These are phyloP conservation scores for Suhomyces chickasaworum DNA, from an alignment of 1,139 yeast species.

Conservation along the genomic window DNA sequence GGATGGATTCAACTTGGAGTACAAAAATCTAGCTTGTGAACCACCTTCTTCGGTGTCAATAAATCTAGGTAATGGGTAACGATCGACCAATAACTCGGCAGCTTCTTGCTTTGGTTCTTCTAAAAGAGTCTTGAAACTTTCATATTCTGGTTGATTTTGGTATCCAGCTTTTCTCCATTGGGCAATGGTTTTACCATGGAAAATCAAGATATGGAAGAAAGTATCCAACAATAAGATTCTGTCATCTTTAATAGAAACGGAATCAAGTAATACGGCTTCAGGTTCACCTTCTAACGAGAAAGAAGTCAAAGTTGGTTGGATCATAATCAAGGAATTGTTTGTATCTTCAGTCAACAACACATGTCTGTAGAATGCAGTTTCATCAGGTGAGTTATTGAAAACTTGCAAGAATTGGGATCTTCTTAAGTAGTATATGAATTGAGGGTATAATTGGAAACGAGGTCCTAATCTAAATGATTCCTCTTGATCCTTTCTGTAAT, in stretches of 20 bases:
- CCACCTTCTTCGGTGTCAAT: conserved; percentile 98
- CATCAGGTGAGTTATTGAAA: conserved; percentile 97
- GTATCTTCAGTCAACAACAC: conserved; percentile 89
- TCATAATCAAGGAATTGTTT: conserved; percentile 92
- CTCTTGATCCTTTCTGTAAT: conserved; percentile 51
- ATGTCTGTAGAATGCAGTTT: conserved; percentile 96
- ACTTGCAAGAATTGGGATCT: conserved; percentile 96
- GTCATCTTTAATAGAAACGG: conserved; percentile 89
- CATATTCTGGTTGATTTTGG: conserved; percentile 88
- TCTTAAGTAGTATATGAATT: conserved; percentile 92
- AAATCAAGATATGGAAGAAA: conserved; percentile 92
- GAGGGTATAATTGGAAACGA: conserved; percentile 69
- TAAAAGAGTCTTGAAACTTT: conserved; percentile 79
- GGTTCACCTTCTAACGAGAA: conserved; percentile 82
- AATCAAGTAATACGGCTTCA: conserved; percentile 90
- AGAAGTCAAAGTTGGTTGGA: conserved; percentile 91
- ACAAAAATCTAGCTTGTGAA: conserved; percentile 94
- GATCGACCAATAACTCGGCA: conserved; percentile 82
- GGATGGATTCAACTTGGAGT: conserved; percentile 92
- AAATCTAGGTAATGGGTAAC: conserved; percentile 96
- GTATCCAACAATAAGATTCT: conserved; percentile 87
- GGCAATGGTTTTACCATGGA: conserved; percentile 93
- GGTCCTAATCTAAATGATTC: conserved; percentile 51
- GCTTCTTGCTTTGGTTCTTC: conserved; percentile 94
- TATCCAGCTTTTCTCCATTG: conserved; percentile 96